phyloP scores from a whole-genome alignment of 768 basidiomycete species.

The Cyclocybe cylindracea region DNA sequence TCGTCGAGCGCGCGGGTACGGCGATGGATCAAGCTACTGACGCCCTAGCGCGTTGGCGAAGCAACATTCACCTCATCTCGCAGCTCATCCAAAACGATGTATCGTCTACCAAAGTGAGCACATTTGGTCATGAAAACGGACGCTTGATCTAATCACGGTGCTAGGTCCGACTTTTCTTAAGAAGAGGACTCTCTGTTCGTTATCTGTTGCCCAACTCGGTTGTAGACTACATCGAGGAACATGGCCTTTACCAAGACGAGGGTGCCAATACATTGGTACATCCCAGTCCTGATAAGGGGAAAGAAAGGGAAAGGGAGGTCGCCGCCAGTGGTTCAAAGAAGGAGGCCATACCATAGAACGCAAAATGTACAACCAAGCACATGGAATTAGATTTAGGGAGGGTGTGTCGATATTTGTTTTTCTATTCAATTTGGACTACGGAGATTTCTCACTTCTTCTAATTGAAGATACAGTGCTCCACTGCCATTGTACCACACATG shows the following conservation, averaged over 20 bases:
- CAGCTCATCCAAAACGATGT: slow-evolving; percentile 98
- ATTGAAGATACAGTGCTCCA: neutral
- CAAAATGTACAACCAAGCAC: neutral
- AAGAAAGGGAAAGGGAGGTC: slow-evolving; percentile 39
- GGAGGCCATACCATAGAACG: slow-evolving; percentile 20
- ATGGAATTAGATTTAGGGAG: slow-evolving; percentile 9
- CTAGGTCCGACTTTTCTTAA: slow-evolving; percentile 69
- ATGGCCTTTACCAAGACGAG: slow-evolving; percentile 77
- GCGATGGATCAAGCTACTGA: slow-evolving; percentile 86
- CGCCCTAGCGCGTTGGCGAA: slow-evolving; percentile 70
- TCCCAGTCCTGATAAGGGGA: slow-evolving; percentile 32
- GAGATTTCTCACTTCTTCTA: neutral
- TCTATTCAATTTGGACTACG: neutral
- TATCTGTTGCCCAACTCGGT: slow-evolving; percentile 92
- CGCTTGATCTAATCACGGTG: neutral
- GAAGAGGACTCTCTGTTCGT: slow-evolving; percentile 79
- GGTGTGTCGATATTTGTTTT: slow-evolving; percentile 10
- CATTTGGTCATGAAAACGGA: neutral
- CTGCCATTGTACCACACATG: neutral
- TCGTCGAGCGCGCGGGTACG: slow-evolving; percentile 93
- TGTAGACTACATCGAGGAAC: slow-evolving; percentile 90
- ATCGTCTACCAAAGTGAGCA: slow-evolving; percentile 83
- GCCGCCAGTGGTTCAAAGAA: slow-evolving; percentile 28
- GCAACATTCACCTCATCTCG: slow-evolving; percentile 88
- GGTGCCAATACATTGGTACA: slow-evolving; percentile 18